Evolutionary conservation across 768 basidiomycete species (phyloP).

Genomic region (Dentipellis fragilis): DNA sequence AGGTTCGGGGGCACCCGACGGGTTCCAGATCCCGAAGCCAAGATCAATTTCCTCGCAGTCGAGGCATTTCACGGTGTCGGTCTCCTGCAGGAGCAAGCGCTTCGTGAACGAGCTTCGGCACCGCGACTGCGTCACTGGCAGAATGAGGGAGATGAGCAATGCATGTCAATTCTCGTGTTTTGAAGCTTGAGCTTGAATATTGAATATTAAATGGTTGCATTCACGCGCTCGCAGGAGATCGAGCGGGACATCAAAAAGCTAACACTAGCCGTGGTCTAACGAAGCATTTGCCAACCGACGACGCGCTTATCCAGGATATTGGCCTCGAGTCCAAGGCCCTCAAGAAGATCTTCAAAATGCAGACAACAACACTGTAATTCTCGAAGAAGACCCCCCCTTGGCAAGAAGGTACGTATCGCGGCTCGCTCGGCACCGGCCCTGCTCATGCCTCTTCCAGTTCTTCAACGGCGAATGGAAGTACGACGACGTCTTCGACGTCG

Average conservation of each 20-base stretch:
- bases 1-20: slow-evolving; percentile 98
- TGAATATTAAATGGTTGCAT: background rate
- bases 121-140: slow-evolving; percentile 89
- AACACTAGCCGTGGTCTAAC: slow-evolving; percentile 93
- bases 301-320: slow-evolving; percentile 90
- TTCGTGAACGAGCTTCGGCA: slow-evolving; percentile 96
- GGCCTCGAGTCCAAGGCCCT: slow-evolving; percentile 65
- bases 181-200: too few species aligned
- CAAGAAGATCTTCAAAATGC: slow-evolving; percentile 88
- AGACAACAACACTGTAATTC: slow-evolving; percentile 70
- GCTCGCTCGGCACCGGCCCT: background rate
- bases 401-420: slow-evolving; percentile 67
- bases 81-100: slow-evolving; percentile 79
- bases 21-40: slow-evolving; percentile 89
- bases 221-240: slow-evolving; percentile 81
- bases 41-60: slow-evolving; percentile 96
- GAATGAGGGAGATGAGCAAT: slow-evolving; percentile 96
- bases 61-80: slow-evolving; percentile 96
- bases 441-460: slow-evolving; percentile 28
- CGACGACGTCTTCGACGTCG: slow-evolving; percentile 88
- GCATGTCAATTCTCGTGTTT: slow-evolving; percentile 18
- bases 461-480: slow-evolving; percentile 81
- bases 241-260: slow-evolving; percentile 99
- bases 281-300: slow-evolving; percentile 87
- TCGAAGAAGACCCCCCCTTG: slow-evolving; percentile 93